Evolutionary conservation across 305 asterid species (phyloP).

Genomic region (Fraxinus sp.): DNA sequence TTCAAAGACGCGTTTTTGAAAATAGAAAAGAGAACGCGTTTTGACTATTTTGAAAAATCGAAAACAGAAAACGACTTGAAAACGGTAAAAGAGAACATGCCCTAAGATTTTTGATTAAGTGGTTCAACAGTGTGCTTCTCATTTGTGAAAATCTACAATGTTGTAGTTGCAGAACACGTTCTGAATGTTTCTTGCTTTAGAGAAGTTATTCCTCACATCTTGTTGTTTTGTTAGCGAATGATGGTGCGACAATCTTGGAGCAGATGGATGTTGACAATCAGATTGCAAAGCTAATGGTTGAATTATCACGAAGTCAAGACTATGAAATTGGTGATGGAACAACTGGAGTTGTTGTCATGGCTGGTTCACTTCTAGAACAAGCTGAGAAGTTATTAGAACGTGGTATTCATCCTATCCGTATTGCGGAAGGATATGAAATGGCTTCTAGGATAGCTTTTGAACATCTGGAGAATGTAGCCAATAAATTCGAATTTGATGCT

Average conservation of each 20-base stretch:
- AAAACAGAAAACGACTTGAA: no score
- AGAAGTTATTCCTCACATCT: constrained; percentile 10
- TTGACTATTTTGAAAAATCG: no score
- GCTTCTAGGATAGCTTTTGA: constrained; percentile 85
- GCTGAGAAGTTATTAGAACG: constrained; percentile 87
- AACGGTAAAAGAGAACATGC: no score
- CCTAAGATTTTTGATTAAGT: background rate
- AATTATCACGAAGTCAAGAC: constrained; percentile 85
- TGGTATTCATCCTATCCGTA: constrained; percentile 91
- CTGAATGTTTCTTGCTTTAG: background rate
- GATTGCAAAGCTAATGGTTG: constrained; percentile 94
- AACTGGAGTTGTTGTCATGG: constrained; percentile 96
- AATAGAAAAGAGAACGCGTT: no score
- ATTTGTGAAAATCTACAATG: background rate
- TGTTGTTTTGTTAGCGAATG: constrained; percentile 61
- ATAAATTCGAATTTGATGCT: constrained; percentile 61
- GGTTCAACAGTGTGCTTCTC: background rate
- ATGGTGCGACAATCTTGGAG: constrained; percentile 94
- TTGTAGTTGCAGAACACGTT: background rate
- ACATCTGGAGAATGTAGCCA: constrained; percentile 72
- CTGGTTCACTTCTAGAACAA: constrained; percentile 86
- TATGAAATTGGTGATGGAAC: constrained; percentile 97
- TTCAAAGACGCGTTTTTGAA: no score
- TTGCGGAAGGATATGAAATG: constrained; percentile 92
- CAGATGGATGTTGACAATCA: constrained; percentile 97